Evolutionary conservation across 2,329 filamentous ascomycete genomes (phyloP).

Genomic region (Aspergillus sp.): DNA sequence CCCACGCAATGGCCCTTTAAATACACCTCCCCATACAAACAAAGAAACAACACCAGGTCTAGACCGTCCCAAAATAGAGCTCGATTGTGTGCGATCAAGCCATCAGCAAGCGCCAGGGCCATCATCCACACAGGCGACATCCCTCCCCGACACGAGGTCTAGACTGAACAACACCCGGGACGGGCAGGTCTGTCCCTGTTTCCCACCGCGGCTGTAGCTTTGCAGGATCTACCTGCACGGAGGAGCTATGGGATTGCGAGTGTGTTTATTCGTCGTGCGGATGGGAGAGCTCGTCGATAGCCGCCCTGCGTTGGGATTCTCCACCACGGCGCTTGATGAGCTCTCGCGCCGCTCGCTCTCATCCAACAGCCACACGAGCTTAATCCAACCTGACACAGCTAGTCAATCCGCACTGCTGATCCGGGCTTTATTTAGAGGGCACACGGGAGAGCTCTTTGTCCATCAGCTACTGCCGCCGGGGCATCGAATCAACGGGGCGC

Average conservation of each 20-base stretch:
- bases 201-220: not conserved
- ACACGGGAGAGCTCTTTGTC: not conserved
- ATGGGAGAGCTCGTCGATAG: no score
- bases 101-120: conserved; percentile 1
- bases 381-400: conserved; percentile 19
- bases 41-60: not conserved
- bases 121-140: not conserved
- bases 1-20: not conserved
- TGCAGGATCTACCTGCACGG: not conserved
- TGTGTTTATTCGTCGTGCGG: not conserved
- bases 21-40: not conserved
- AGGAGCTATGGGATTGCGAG: not conserved
- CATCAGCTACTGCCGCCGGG: not conserved
- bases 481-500: not conserved
- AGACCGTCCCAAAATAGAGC: conserved; percentile 3
- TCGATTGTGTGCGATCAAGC: not conserved
- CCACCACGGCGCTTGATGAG: conserved; percentile 29
- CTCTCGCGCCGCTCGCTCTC: conserved; percentile 15
- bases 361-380: conserved; percentile 26
- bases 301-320: not conserved
- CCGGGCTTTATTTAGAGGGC: not conserved
- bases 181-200: no score
- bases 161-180: no score
- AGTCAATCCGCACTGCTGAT: not conserved
- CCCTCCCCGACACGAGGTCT: not conserved